A percentile compares a stretch with the other conserved stretches of the same genome.
Conservation (phyloP, 345 rosid species). For the Gossypium herbaceum region DNA sequence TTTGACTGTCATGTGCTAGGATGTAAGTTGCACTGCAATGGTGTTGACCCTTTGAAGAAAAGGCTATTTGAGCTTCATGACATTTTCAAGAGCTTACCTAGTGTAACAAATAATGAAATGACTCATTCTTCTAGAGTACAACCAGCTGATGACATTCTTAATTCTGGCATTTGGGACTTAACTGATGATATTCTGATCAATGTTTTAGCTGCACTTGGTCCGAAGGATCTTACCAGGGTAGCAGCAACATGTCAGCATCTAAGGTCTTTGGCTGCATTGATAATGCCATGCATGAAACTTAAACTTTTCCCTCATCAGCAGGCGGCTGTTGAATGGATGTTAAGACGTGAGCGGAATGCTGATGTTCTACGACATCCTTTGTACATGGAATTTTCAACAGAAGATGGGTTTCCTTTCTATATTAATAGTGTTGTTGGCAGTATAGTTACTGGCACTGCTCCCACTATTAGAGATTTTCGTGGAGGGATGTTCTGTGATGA, state of each 20-base stretch:
- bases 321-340: slow-evolving; percentile 93
- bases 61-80: slow-evolving; percentile 72
- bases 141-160: slow-evolving; percentile 31
- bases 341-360: slow-evolving; percentile 70
- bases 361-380: slow-evolving; percentile 66
- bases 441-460: slow-evolving; percentile 54
- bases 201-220: slow-evolving; percentile 49
- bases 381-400: slow-evolving; percentile 50
- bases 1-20: slow-evolving; percentile 78
- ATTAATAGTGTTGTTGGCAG: slow-evolving; percentile 68
- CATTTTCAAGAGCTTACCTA: slow-evolving; percentile 71
- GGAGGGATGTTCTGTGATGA: slow-evolving; percentile 99
- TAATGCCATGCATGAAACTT: slow-evolving; percentile 89
- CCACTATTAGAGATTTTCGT: slow-evolving; percentile 68
- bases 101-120: slow-evolving; percentile 35
- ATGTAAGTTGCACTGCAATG: slow-evolving; percentile 54
- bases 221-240: slow-evolving; percentile 59
- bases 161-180: slow-evolving; percentile 67
- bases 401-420: slow-evolving; percentile 67
- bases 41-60: slow-evolving; percentile 46
- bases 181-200: slow-evolving; percentile 63
- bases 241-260: slow-evolving; percentile 75
- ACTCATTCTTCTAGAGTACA: slow-evolving; percentile 41
- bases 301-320: slow-evolving; percentile 92
- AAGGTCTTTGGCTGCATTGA: slow-evolving; percentile 53